phyloP scores from a whole-genome alignment of 106 monocot species.

The Gastrodia elata region DNA sequence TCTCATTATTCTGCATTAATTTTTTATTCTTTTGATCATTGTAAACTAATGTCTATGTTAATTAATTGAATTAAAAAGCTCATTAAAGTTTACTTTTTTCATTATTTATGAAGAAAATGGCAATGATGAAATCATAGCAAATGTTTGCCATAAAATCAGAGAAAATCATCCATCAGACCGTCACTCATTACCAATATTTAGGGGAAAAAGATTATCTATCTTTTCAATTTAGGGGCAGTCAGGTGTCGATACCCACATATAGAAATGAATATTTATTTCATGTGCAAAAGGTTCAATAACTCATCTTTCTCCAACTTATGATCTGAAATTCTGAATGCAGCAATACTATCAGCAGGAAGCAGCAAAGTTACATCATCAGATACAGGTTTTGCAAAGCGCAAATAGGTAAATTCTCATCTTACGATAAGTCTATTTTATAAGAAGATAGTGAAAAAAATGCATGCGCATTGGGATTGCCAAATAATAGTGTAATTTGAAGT shows the following conservation, averaged over 20 bases:
- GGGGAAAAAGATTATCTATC: background rate
- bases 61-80: background rate
- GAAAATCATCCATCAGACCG: too few relatives aligned
- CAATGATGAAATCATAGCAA: background rate
- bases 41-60: background rate
- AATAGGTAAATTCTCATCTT: slow-evolving; percentile 33
- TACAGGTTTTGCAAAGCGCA: slow-evolving; percentile 58
- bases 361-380: slow-evolving; percentile 64
- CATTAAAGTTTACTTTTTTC: background rate
- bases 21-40: background rate
- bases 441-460: background rate
- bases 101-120: too few relatives aligned
- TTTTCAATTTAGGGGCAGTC: background rate
- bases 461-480: background rate
- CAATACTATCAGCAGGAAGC: slow-evolving; percentile 90
- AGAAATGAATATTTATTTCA: background rate
- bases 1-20: background rate
- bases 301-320: slow-evolving; percentile 1
- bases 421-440: background rate
- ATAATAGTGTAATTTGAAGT: too few relatives aligned
- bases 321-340: slow-evolving; percentile 21
- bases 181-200: background rate
- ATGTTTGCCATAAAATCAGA: background rate
- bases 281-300: background rate
- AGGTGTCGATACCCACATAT: background rate